Evolutionary conservation across 176 grass and related monocot genomes (phyloP), one percentile per base, ranked within the genome.

Genomic region (Avena sativa): DNA sequence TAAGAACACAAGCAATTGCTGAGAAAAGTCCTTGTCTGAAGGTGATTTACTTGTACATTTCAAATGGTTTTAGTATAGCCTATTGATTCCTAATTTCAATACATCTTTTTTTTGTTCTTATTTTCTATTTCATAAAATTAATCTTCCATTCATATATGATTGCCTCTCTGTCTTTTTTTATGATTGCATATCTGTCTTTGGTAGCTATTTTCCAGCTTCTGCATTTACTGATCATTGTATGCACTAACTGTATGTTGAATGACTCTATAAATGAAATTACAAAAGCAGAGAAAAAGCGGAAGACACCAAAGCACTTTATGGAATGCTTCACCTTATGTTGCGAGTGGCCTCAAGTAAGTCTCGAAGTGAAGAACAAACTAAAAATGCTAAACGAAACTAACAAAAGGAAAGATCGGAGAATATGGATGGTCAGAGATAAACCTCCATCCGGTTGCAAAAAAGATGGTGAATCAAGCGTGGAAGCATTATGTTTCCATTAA

Each of bases 21-120:
- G 3, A 53, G 50, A 11, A 83, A 72, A 12, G 43, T 51, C 32
- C 38, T 86, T 17, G 9, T n/a, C 20, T 63, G 7, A 61, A 49
- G 83, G 8, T 78, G 43, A 4, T 73, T 71, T 78, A 53, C 17
- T 40, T 17, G 20, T 79, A 17, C 32, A 89, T 15, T 80, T 57
- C 67, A 48, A 85, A 25, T 48, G 47, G 30, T 23, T 72, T 78
- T 78, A 51, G 17, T 52, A 58, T 23, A 5, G n/a, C 4, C 17
- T 43, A 11, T 61, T 86, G 65, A 40, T 62, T 71, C 82, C 19
- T 17, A n/a, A 23, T 6, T 63, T 46, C 13, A 28, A 2, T 74
- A 5, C 7, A 30, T 40, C 13, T 64, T 2, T 5, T 43, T 38
- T 25, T 6, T 59, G 5, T 56, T 70, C 56, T 76, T 69, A 9